Evolutionary conservation across 1,139 yeast species (phyloP).

Genomic region (Groenewaldozyma sp.): DNA sequence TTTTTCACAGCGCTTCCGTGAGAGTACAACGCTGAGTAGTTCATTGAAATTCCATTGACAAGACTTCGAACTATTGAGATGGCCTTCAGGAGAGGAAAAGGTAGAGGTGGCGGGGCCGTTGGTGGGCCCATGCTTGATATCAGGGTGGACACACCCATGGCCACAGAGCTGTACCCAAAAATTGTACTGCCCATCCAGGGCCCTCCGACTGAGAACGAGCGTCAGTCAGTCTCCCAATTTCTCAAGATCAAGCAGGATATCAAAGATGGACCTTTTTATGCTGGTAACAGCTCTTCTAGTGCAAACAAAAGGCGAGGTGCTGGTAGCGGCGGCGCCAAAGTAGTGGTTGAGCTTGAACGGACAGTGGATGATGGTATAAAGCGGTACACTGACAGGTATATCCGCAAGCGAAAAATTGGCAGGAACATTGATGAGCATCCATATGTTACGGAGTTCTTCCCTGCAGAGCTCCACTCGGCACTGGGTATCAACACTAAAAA

Average conservation of each 20-base stretch:
- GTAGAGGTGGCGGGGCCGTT: conserved; percentile 14
- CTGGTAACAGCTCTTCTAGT: conserved; percentile 36
- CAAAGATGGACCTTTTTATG: conserved; percentile 68
- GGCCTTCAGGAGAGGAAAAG: conserved; percentile 19
- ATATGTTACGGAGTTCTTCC: conserved; percentile 50
- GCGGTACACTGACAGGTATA: conserved; percentile 32
- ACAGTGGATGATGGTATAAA: conserved; percentile 26
- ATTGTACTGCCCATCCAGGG: conserved; percentile 54
- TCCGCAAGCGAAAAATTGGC: conserved; percentile 66
- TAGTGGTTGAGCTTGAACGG: conserved; percentile 24
- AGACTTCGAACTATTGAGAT: no score
- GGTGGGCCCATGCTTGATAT: conserved; percentile 16
- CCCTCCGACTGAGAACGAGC: conserved; percentile 46
- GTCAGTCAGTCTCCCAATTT: conserved; percentile 54
- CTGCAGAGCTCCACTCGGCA: conserved; percentile 65
- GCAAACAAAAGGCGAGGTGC: neutral
- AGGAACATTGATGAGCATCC: conserved; percentile 79
- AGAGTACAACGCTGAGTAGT: no score
- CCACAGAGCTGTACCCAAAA: conserved; percentile 25
- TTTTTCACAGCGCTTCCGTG: no score
- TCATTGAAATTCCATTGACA: no score
- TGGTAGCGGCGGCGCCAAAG: conserved; percentile 20
- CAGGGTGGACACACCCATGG: conserved; percentile 20
- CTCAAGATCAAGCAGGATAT: conserved; percentile 49
- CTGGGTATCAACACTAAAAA: conserved; percentile 50